These are phyloP conservation scores for Drosera spatulata DNA, from an alignment of 179 eudicot species.

Conservation along the genomic window DNA sequence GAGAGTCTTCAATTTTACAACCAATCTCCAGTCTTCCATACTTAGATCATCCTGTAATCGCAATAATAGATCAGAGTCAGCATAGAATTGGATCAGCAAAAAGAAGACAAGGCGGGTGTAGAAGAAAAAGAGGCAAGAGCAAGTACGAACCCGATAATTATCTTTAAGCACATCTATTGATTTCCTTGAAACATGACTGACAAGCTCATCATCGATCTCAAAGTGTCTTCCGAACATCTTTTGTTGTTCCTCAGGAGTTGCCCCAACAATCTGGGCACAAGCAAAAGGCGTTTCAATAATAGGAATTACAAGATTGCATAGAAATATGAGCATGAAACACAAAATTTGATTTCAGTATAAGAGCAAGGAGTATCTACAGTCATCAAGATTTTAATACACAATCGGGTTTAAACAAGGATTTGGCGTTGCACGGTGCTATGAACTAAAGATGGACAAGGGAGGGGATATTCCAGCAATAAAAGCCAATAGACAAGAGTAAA, in stretches of 20 bases:
- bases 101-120: neutral
- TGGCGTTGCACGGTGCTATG: too few relatives aligned
- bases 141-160: slow-evolving; percentile 50
- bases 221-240: slow-evolving; percentile 93
- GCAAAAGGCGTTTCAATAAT: too few relatives aligned
- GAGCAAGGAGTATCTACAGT: too few relatives aligned
- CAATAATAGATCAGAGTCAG: neutral
- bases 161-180: slow-evolving; percentile 73
- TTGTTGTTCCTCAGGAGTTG: slow-evolving; percentile 78
- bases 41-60: slow-evolving; percentile 54
- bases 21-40: slow-evolving; percentile 58
- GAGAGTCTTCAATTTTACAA: slow-evolving; percentile 56
- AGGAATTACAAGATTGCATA: too few relatives aligned
- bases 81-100: neutral
- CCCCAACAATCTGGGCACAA: slow-evolving; percentile 50
- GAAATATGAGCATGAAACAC: too few relatives aligned
- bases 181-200: slow-evolving; percentile 72
- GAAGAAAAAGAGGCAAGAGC: neutral
- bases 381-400: too few relatives aligned
- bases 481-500: neutral
- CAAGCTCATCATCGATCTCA: slow-evolving; percentile 85
- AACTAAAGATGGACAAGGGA: too few relatives aligned
- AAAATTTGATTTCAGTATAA: too few relatives aligned
- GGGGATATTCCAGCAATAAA: too few relatives aligned
- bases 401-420: too few relatives aligned